Percentiles rank a stretch among this genome's conserved stretches.
Evolutionary conservation across 306 rosid genomes (phyloP).

Genomic region (Glycyrrhiza uralensis): DNA sequence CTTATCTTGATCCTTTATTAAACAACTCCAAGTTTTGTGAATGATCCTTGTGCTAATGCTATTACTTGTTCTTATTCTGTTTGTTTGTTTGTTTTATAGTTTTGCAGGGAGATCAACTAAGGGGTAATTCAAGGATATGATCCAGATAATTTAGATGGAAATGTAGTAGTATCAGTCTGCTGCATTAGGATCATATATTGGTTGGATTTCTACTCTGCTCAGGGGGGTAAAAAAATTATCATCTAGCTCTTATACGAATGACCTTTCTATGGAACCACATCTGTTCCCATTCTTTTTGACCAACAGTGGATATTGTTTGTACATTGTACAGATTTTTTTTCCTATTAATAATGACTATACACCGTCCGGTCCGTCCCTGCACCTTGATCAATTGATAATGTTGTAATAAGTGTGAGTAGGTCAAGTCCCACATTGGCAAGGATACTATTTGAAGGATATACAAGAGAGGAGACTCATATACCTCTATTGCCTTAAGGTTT

Average conservation of each 20-base stretch:
- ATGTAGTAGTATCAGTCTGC: neutral
- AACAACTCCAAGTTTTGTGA: neutral
- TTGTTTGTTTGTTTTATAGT: neutral
- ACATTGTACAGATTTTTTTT: neutral
- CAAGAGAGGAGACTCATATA: too few species aligned
- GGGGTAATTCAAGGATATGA: neutral
- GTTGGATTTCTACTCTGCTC: neutral
- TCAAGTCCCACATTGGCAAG: too few species aligned
- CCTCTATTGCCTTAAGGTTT: too few species aligned
- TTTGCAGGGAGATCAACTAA: conserved; percentile 26
- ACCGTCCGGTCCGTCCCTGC: too few species aligned
- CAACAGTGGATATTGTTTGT: neutral
- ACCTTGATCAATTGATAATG: too few species aligned
- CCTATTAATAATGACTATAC: neutral
- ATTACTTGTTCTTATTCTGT: neutral
- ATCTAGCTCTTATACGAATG: neutral
- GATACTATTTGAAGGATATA: too few species aligned
- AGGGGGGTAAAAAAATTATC: neutral
- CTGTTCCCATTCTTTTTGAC: neutral
- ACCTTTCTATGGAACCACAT: neutral
- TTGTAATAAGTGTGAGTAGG: too few species aligned
- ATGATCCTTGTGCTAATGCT: neutral
- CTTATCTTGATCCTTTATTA: conserved; percentile 35
- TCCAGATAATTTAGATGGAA: neutral
- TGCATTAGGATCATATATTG: neutral